phyloP scores from a whole-genome alignment of 306 rosid species.

The Cucurbita argyrosperma region DNA sequence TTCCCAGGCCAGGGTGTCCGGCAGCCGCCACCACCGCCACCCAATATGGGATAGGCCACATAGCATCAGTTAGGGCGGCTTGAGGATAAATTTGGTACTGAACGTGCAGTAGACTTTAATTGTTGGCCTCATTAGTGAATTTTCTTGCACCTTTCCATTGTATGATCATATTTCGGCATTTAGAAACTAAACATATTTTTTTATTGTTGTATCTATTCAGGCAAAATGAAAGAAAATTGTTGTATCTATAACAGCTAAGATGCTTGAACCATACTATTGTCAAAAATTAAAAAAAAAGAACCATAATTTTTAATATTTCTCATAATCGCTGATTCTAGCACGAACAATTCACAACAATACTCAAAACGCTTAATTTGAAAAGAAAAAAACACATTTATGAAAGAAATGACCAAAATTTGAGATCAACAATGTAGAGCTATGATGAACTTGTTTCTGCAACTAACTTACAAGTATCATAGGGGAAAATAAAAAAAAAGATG shows the following conservation, averaged over 20 bases:
- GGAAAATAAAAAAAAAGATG: background rate
- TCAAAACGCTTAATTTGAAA: too few species aligned
- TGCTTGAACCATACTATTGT: background rate
- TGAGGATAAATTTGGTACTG: background rate
- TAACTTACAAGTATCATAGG: background rate
- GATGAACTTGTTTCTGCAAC: background rate
- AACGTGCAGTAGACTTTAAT: background rate
- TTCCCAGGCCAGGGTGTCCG: constrained; percentile 32
- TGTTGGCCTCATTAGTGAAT: background rate
- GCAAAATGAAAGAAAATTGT: background rate
- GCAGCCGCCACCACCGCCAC: constrained; percentile 58
- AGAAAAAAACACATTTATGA: too few species aligned
- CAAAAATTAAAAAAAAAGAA: too few species aligned
- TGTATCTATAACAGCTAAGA: background rate
- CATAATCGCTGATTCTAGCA: too few species aligned
- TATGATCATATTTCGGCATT: background rate
- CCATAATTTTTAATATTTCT: too few species aligned
- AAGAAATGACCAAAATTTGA: too few species aligned
- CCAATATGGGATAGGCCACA: constrained; percentile 36
- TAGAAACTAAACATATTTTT: background rate
- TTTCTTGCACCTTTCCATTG: background rate
- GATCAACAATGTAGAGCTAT: background rate
- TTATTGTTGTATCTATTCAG: background rate
- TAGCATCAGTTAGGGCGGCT: background rate
- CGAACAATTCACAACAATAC: too few species aligned